Percentiles rank a stretch among this genome's conserved stretches.
Evolutionary conservation across 352 stramenopile species (phyloP).

Genomic region (Pythium monospermum): DNA sequence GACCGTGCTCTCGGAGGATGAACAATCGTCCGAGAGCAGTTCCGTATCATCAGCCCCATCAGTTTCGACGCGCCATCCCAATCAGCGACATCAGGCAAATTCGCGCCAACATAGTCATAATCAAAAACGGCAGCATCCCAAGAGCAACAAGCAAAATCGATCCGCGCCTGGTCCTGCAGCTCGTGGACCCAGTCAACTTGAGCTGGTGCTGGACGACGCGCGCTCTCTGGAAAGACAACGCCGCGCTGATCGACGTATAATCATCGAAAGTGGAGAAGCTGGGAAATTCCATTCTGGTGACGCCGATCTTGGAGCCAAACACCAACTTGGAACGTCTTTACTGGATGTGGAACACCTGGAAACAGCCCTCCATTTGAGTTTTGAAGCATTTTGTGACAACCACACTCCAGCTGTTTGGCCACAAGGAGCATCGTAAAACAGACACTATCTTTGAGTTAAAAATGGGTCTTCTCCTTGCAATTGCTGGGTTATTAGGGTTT

Average conservation of each 20-base stretch:
- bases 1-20: conserved; percentile 5
- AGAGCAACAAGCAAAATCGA: background rate
- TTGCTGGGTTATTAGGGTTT: too few relatives aligned
- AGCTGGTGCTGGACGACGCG: conserved; percentile 33
- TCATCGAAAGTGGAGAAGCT: background rate
- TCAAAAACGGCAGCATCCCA: too few relatives aligned
- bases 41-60: background rate
- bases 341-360: conserved; percentile 31
- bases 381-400: conserved; percentile 63
- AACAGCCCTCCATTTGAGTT: conserved; percentile 41
- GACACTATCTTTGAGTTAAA: too few relatives aligned
- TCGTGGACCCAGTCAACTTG: conserved; percentile 18
- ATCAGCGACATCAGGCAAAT: too few relatives aligned
- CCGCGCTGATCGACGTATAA: conserved; percentile 12
- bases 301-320: too few relatives aligned
- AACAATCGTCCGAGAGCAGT: background rate
- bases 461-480: too few relatives aligned
- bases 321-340: conserved; percentile 5
- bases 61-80: too few relatives aligned
- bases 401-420: conserved; percentile 62
- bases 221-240: conserved; percentile 32
- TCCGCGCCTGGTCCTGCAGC: background rate
- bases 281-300: too few relatives aligned
- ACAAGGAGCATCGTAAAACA: conserved; percentile 14
- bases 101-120: too few relatives aligned